These are phyloP conservation scores for Fusarium sp. DNA, from an alignment of 2,329 filamentous ascomycete species.

Conservation along the genomic window DNA sequence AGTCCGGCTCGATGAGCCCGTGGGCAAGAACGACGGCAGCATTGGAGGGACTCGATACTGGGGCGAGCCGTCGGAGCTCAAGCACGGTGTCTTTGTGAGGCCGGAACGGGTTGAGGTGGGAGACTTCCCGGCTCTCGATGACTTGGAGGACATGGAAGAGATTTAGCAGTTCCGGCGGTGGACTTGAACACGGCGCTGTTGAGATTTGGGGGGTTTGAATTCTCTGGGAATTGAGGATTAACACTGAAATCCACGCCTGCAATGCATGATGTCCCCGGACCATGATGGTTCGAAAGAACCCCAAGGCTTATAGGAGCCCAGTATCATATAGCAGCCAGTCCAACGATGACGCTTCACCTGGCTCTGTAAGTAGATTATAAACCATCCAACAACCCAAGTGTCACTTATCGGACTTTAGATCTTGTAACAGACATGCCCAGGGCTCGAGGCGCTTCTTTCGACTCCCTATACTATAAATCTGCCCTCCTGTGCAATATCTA, in stretches of 20 bases:
- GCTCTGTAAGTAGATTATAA: background rate
- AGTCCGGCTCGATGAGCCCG: slow-evolving; percentile 80
- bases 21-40: slow-evolving; percentile 84
- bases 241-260: background rate
- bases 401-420: slow-evolving; percentile 1
- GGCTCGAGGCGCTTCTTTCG: background rate
- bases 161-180: slow-evolving; percentile 57
- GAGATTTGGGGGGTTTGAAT: background rate
- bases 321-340: background rate
- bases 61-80: slow-evolving; percentile 69
- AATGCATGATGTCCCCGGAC: background rate
- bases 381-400: background rate
- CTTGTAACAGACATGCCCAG: slow-evolving; percentile 11
- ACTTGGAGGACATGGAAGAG: slow-evolving; percentile 82
- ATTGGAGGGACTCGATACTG: slow-evolving; percentile 77
- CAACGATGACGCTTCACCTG: background rate
- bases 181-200: background rate
- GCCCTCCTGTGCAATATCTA: slow-evolving; percentile 12
- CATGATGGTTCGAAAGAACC: background rate
- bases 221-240: background rate
- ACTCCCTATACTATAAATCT: background rate
- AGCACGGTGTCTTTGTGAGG: slow-evolving; percentile 81
- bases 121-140: slow-evolving; percentile 75
- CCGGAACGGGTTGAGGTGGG: slow-evolving; percentile 82
- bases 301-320: background rate